A percentile compares a stretch with the other conserved stretches of the same genome.
These are phyloP conservation scores for Vigna mungo DNA, from an alignment of 306 rosid genomes.

Conservation along the genomic window DNA sequence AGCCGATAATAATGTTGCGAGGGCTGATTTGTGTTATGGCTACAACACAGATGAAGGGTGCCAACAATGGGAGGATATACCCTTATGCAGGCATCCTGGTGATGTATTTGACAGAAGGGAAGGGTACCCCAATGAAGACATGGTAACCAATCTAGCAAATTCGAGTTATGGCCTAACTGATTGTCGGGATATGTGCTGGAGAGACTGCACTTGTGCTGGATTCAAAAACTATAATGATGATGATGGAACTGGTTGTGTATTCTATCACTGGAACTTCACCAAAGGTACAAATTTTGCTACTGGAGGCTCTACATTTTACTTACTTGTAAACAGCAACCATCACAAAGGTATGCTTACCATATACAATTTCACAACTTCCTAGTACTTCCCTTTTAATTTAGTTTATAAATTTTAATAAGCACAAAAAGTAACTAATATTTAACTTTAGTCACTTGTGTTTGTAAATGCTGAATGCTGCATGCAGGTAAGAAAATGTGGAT, in stretches of 20 bases:
- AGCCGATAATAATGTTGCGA: background rate
- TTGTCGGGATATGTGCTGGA: background rate
- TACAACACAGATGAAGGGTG: background rate
- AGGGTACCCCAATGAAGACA: background rate
- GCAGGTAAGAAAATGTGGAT: background rate
- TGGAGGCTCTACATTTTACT: background rate
- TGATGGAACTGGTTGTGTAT: slow-evolving; percentile 7
- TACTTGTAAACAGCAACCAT: background rate
- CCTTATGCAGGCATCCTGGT: background rate
- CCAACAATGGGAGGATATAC: background rate
- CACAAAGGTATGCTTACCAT: background rate
- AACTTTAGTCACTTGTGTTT: too few species aligned
- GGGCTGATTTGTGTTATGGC: background rate
- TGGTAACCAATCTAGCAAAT: background rate
- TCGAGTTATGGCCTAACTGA: background rate
- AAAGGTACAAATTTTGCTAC: background rate
- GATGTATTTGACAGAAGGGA: background rate
- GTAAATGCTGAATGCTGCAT: background rate
- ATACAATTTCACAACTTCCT: background rate
- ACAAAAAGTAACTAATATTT: too few species aligned
- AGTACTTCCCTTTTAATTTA: background rate
- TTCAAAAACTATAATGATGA: background rate
- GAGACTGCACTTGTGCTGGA: background rate
- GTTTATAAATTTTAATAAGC: too few species aligned
- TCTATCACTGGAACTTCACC: background rate